These are phyloP conservation scores for Suillus subalutaceus DNA, from an alignment of 768 basidiomycete genomes.

Conservation along the genomic window DNA sequence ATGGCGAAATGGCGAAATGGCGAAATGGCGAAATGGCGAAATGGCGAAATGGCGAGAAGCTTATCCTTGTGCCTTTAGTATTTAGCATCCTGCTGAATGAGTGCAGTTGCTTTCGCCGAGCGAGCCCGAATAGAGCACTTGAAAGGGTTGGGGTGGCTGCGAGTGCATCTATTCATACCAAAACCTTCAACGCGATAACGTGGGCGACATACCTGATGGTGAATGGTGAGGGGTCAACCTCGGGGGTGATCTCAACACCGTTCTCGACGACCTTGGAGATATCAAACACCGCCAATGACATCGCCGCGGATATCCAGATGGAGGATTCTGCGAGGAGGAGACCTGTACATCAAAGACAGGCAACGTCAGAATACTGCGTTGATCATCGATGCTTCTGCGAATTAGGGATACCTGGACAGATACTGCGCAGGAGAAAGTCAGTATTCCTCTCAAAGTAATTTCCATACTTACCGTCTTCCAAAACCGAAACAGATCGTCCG, in stretches of 20 bases:
- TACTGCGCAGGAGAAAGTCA: conserved; percentile 16
- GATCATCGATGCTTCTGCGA: background rate
- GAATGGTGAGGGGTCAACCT: conserved; percentile 58
- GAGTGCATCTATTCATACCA: conserved; percentile 10
- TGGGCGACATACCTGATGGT: conserved; percentile 56
- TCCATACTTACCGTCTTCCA: conserved; percentile 53
- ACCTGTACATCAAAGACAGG: conserved; percentile 34
- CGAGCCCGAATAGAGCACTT: conserved; percentile 63
- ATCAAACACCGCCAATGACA: conserved; percentile 51
- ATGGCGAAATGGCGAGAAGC: background rate
- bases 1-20: no score
- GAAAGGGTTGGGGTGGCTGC: conserved; percentile 65
- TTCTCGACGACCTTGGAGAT: conserved; percentile 48
- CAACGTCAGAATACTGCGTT: conserved; percentile 27
- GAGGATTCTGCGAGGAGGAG: conserved; percentile 55
- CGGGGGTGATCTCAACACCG: conserved; percentile 52
- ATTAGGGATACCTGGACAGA: conserved; percentile 31
- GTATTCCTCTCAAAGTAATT: conserved; percentile 9
- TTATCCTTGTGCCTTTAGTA: conserved; percentile 16
- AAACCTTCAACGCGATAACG: background rate
- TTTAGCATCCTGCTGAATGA: conserved; percentile 50
- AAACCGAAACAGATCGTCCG: conserved; percentile 69
- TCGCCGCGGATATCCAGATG: conserved; percentile 46
- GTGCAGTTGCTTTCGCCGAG: conserved; percentile 55
- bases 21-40: no score